A percentile compares a stretch with the other conserved stretches of the same genome.
phyloP scores from a whole-genome alignment of 768 basidiomycete genomes.

The Serendipita indica region DNA sequence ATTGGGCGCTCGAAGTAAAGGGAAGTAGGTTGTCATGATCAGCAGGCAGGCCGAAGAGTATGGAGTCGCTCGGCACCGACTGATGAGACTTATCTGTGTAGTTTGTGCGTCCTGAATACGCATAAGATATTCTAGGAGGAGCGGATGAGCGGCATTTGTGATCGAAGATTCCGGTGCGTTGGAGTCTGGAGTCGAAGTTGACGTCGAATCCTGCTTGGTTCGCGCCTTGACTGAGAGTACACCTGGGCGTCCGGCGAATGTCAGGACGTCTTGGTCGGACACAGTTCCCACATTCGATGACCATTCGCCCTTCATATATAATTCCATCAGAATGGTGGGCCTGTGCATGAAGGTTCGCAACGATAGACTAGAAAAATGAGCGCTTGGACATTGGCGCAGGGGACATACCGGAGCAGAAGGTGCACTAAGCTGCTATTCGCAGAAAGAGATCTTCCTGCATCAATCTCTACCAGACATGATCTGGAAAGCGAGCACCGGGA shows the following conservation, averaged over 20 bases:
- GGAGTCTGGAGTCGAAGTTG: neutral
- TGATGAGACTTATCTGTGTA: no score
- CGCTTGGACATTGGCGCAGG: no score
- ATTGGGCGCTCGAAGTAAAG: no score
- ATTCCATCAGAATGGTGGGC: neutral
- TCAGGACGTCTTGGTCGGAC: neutral
- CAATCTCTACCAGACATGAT: slow-evolving; percentile 4
- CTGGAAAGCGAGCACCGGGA: slow-evolving; percentile 2
- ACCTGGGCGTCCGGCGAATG: neutral
- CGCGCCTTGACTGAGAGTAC: neutral
- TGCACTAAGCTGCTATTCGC: neutral
- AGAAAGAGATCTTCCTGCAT: neutral
- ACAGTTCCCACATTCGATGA: neutral
- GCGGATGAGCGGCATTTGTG: neutral
- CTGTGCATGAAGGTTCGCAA: neutral
- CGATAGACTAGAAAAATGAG: neutral
- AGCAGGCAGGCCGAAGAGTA: no score
- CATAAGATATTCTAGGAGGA: neutral
- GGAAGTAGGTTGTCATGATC: no score
- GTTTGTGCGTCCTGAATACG: no score
- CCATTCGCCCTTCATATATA: neutral
- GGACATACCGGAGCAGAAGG: neutral
- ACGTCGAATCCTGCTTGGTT: neutral
- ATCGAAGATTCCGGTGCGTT: neutral
- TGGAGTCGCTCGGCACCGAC: no score